Base-by-base conservation (phyloP, 331 rosid genomes). In the Quercus phellos region DNA sequence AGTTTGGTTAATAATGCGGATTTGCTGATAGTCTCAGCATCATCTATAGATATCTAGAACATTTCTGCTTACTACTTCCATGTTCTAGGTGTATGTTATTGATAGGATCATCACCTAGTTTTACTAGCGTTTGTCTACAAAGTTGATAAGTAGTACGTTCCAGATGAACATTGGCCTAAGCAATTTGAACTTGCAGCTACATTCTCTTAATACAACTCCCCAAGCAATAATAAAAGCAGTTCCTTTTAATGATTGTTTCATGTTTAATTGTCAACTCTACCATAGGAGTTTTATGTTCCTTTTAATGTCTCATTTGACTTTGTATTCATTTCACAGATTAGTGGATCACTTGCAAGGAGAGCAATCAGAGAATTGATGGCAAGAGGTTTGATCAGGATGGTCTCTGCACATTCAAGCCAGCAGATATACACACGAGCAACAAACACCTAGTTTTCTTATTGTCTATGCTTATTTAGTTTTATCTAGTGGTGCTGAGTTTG, bases 361-460 rank as follows among this genome's bases (percentile, higher is more conserved):
- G 88, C 93, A 3, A 89, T 91, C 0, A 91, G 82, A 67, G 92
- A 91, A 7, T 80, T 91, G 85, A 87, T 91, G 93, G 90, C 93
- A 0, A 78, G 85, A 74, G 93, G 96, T 29, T 79, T 74, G 70
- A 91, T 91, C 78, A 80, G 89, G 83, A 73, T 91, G 90, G 92
- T 91, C 43, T 87, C 89, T 63, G 68, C 88, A 16, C 93, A 91
- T 43, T 42, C 96, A 55, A 89, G 93, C 77, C 93, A 86, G 90
- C 90, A 91, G 87, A 91, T 88, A 60, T 87, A 89, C 85, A 84
- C 96, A 18, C 82, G 92, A 80, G 92, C 96, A 3, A 86, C 93
- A 55, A 91, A 91, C 89, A 89, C 96, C 75, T 91, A 86, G 38
- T 26, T 74, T 68, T 72, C 4, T 5, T 21, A 2, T 13, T 17